Evolutionary conservation across 2,329 filamentous ascomycete species (phyloP).

Genomic region (Calonectria pteridis): DNA sequence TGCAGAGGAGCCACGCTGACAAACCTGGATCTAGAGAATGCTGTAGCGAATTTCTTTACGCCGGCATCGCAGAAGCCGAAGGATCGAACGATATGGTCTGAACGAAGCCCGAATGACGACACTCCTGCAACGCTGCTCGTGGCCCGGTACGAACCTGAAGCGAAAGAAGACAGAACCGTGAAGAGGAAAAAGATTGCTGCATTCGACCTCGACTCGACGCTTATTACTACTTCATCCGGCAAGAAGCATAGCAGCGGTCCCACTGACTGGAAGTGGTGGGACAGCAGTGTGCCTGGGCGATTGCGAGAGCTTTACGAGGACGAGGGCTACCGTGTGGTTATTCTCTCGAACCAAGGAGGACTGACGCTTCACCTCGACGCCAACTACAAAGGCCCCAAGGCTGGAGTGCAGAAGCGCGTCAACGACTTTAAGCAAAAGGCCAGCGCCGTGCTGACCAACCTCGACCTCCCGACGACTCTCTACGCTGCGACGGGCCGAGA

Average conservation of each 20-base stretch:
- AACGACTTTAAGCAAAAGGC: conserved; percentile 87
- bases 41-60: conserved; percentile 89
- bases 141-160: conserved; percentile 73
- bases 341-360: conserved; percentile 91
- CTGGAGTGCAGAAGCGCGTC: conserved; percentile 70
- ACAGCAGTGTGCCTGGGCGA: conserved; percentile 74
- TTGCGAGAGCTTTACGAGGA: conserved; percentile 75
- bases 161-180: conserved; percentile 49
- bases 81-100: conserved; percentile 78
- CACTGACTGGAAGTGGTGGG: conserved; percentile 96
- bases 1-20: conserved; percentile 28
- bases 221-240: conserved; percentile 84
- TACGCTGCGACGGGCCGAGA: conserved; percentile 91
- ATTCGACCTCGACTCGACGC: conserved; percentile 87
- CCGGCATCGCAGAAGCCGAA: conserved; percentile 87
- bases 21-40: conserved; percentile 63
- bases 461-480: conserved; percentile 81
- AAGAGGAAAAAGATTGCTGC: conserved; percentile 72
- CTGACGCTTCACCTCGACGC: conserved; percentile 79
- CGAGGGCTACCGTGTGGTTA: conserved; percentile 80
- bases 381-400: conserved; percentile 76
- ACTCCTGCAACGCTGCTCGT: conserved; percentile 75
- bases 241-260: conserved; percentile 80
- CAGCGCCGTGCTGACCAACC: conserved; percentile 73
- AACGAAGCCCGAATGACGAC: conserved; percentile 67